Evolutionary conservation across 176 grass and related monocot genomes (phyloP), one percentile per base, ranked within the genome.

Genomic region (Oryza australiensis): DNA sequence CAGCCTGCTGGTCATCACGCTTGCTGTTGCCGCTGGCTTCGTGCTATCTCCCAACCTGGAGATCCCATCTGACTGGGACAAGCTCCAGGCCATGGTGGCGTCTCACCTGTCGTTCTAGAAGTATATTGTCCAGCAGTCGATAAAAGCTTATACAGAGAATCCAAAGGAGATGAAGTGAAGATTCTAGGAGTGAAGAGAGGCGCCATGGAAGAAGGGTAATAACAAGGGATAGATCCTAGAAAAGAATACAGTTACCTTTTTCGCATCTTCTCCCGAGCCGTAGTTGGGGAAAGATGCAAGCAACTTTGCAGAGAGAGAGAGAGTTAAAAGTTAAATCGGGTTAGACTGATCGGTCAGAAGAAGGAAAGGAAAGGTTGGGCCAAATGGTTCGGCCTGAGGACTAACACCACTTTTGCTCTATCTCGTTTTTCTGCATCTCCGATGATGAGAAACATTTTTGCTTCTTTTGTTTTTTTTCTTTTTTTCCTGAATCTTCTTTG

Each of bases 51-150:
- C 91, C 51, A 82, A 87, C 80, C 40, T 90, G 8, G 85, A 94
- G 75, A 51, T 89, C 8, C 70, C 70, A 0, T 55, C 73, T 2
- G 89, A 96, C 77, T 87, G 85, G 80, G 73, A 94, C 24, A 91
- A 94, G 79, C 38, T 94, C 71, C 86, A 85, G 18, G 75, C 73
- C 5, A 77, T 85, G 75, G 35, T 98, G 34, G 60, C 79, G 9
- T 79, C 76, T 24, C 64, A 81, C 55, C 73, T 92, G 46, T 97
- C 94, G 42, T 51, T 85, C 82, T 91, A 81, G 87, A 81, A 88
- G 60, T 60, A 89, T 68, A 84, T 12, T 22, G 38, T 72, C 68
- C 38, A 64, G 65, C 68, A 64, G 40, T 77, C 27, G 15, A 82
- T 70, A n/a, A 29, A 75, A 70, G 53, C 64, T 64, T 82, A 82